phyloP scores from a whole-genome alignment of 2,329 filamentous ascomycete genomes.

The Ustulina deusta region DNA sequence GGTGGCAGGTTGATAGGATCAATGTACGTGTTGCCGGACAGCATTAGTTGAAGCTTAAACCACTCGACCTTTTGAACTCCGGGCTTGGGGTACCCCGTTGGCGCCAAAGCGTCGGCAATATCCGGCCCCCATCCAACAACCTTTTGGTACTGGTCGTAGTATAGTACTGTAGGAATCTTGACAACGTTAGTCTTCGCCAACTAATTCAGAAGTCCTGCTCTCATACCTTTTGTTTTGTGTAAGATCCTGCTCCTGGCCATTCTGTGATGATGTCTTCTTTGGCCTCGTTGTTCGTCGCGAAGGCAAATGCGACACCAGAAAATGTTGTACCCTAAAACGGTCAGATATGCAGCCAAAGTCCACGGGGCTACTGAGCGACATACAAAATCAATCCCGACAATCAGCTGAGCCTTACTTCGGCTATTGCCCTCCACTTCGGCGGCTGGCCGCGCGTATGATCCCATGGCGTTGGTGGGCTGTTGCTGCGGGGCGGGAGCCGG shows the following conservation, averaged over 20 bases:
- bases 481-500: constrained; percentile 56
- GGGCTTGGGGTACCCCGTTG: constrained; percentile 96
- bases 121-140: constrained; percentile 99
- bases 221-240: constrained; percentile 96
- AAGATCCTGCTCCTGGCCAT: constrained; percentile 97
- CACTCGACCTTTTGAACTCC: constrained; percentile 99
- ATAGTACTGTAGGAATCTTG: constrained; percentile 97
- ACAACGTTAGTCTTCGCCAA: constrained; percentile 36
- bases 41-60: constrained; percentile 99
- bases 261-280: constrained; percentile 99
- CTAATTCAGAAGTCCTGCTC: background rate
- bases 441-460: constrained; percentile 61
- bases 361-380: constrained; percentile 51
- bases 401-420: constrained; percentile 94
- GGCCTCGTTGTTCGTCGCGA: constrained; percentile 96
- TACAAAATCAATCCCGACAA: constrained; percentile 99
- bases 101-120: constrained; percentile 95
- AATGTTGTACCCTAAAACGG: constrained; percentile 90
- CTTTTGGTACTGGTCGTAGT: constrained; percentile 99
- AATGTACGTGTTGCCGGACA: constrained; percentile 98
- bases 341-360: constrained; percentile 36
- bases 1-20: constrained; percentile 98
- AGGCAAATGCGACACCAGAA: constrained; percentile 96
- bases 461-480: constrained; percentile 53
- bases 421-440: constrained; percentile 88